Evolutionary conservation across 73 alveolate genomes (phyloP).

Genomic region (Blepharisma stoltei): DNA sequence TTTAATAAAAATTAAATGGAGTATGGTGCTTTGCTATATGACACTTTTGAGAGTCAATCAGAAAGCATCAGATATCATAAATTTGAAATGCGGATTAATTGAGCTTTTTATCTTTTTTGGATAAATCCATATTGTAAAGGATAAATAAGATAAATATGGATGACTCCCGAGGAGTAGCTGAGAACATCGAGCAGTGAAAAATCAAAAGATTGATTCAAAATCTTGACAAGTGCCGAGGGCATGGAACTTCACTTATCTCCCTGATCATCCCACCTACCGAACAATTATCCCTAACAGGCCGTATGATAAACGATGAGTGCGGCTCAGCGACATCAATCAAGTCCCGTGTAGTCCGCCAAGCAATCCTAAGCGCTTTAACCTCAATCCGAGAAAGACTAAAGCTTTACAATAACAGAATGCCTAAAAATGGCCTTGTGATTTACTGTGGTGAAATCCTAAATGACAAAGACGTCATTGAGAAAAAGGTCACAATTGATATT

Average conservation of each 20-base stretch:
- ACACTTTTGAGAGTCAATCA: too few relatives aligned
- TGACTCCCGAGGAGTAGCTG: constrained; percentile 34
- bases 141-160: neutral
- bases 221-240: constrained; percentile 82
- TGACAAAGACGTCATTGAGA: constrained; percentile 92
- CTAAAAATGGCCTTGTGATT: constrained; percentile 96
- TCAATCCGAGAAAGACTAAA: constrained; percentile 75
- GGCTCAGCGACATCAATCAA: constrained; percentile 89
- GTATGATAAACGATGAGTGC: constrained; percentile 76
- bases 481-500: constrained; percentile 86
- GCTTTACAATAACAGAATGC: constrained; percentile 83
- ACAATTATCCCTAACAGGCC: constrained; percentile 63
- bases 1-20: too few relatives aligned
- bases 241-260: constrained; percentile 92
- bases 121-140: too few relatives aligned
- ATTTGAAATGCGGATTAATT: too few relatives aligned
- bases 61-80: too few relatives aligned
- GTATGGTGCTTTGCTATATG: too few relatives aligned
- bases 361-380: constrained; percentile 77
- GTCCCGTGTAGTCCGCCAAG: constrained; percentile 80
- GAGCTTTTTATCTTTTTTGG: too few relatives aligned
- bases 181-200: constrained; percentile 88
- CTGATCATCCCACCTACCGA: constrained; percentile 85
- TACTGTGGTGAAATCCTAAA: constrained; percentile 93
- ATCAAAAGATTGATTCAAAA: constrained; percentile 75